A percentile compares a stretch with the other conserved stretches of the same genome.
These are phyloP conservation scores for Fragosphaeria purpurea DNA, from an alignment of 2,329 filamentous ascomycete genomes.

Conservation along the genomic window DNA sequence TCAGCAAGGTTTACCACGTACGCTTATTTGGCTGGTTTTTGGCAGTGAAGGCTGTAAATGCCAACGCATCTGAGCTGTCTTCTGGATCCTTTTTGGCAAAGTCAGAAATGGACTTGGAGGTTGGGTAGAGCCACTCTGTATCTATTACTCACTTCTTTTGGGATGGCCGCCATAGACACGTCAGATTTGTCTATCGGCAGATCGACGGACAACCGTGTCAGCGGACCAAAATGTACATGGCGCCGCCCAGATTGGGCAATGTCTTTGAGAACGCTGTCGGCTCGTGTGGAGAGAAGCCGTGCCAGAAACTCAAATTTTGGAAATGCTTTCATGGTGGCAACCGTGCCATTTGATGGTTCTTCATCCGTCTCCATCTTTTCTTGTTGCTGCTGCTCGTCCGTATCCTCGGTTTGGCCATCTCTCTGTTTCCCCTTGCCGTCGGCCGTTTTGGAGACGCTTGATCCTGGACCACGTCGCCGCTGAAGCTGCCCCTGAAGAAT, in stretches of 20 bases:
- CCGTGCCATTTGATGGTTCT: conserved; percentile 20
- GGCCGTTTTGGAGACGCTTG: background rate
- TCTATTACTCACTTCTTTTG: conserved; percentile 10
- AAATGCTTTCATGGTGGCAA: conserved; percentile 33
- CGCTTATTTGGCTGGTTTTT: conserved; percentile 24
- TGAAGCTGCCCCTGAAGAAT: conserved; percentile 2
- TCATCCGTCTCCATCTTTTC: conserved; percentile 17
- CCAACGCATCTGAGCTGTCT: conserved; percentile 24
- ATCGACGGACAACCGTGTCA: conserved; percentile 35
- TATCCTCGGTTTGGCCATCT: background rate
- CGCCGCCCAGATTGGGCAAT: conserved; percentile 61
- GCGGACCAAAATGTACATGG: conserved; percentile 56
- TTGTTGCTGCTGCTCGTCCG: background rate
- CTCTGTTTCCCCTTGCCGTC: background rate
- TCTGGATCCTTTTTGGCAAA: conserved; percentile 13
- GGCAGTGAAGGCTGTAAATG: conserved; percentile 22
- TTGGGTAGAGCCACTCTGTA: background rate
- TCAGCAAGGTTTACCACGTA: conserved; percentile 15
- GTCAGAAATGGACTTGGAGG: background rate
- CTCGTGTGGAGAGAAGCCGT: conserved; percentile 45
- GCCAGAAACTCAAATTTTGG: conserved; percentile 56
- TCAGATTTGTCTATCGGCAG: conserved; percentile 42
- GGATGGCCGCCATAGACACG: conserved; percentile 40
- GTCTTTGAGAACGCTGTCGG: conserved; percentile 52
- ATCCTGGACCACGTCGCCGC: background rate